A percentile compares a stretch with the other conserved stretches of the same genome.
Conservation (phyloP, 768 basidiomycete genomes). For the Panaeolus papilionaceus region DNA sequence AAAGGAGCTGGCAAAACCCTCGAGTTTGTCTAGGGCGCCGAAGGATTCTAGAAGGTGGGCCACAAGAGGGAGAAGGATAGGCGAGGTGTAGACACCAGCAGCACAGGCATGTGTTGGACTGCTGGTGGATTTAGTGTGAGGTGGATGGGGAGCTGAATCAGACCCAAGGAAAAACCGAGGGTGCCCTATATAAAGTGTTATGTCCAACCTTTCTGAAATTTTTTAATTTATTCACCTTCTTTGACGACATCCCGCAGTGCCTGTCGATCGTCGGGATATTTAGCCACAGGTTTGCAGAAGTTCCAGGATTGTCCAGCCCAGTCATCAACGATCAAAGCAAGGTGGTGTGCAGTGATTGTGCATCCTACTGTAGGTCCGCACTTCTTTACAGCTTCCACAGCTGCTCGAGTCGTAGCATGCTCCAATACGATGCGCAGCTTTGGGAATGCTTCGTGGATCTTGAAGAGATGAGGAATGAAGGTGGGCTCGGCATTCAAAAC, state of each 20-base stretch:
- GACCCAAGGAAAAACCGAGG: constrained; percentile 97
- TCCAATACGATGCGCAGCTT: constrained; percentile 93
- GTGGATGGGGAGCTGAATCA: constrained; percentile 94
- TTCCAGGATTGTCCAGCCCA: constrained; percentile 96
- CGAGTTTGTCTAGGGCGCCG: constrained; percentile 81
- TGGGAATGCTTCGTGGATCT: constrained; percentile 86
- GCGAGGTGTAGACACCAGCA: constrained; percentile 95
- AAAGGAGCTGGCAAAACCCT: constrained; percentile 77
- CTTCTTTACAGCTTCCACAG: constrained; percentile 84
- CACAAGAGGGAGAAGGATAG: constrained; percentile 88
- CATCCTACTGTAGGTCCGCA: constrained; percentile 88
- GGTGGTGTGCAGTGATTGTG: constrained; percentile 97
- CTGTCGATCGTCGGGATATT: constrained; percentile 89
- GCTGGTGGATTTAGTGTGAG: constrained; percentile 68
- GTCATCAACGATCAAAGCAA: constrained; percentile 92
- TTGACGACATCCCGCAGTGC: constrained; percentile 80
- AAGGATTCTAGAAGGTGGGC: constrained; percentile 90
- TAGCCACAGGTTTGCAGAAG: constrained; percentile 98
- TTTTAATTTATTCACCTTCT: constrained; percentile 73
- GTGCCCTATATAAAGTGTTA: constrained; percentile 59
- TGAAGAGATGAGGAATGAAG: constrained; percentile 88
- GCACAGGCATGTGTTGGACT: constrained; percentile 81
- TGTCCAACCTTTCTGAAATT: background rate
- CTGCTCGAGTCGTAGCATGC: constrained; percentile 93
- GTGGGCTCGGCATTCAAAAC: constrained; percentile 91